phyloP scores from a whole-genome alignment of 2,329 filamentous ascomycete genomes.

The Parastagonospora nodorum region DNA sequence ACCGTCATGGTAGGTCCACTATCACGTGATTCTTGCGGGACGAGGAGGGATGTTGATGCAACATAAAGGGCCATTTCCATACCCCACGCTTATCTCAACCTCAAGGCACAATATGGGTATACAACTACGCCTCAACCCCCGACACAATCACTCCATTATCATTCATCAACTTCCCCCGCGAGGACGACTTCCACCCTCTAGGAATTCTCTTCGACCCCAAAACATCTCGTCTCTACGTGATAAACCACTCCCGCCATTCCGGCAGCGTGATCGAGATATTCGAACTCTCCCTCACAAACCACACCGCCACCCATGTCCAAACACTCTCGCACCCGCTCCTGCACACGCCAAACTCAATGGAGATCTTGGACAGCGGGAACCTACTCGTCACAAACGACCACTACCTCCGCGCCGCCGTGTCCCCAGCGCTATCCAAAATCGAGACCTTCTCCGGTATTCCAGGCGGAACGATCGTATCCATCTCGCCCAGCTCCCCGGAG shows the following conservation, averaged over 20 bases:
- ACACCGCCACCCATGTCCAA: conserved; percentile 32
- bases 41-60: too few relatives aligned
- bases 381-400: conserved; percentile 53
- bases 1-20: conserved; percentile 50
- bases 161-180: conserved; percentile 28
- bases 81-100: conserved; percentile 12
- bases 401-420: conserved; percentile 35
- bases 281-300: conserved; percentile 26
- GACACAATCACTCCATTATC: conserved; percentile 23
- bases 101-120: conserved; percentile 45
- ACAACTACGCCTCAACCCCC: conserved; percentile 40
- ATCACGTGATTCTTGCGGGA: background rate
- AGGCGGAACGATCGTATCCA: conserved; percentile 44
- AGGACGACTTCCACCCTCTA: conserved; percentile 49
- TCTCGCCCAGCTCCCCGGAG: conserved; percentile 27
- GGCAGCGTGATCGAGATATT: conserved; percentile 42
- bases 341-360: conserved; percentile 49
- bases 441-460: conserved; percentile 48
- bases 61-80: conserved; percentile 36
- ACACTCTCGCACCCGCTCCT: conserved; percentile 41
- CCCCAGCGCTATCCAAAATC: conserved; percentile 35
- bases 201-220: conserved; percentile 46
- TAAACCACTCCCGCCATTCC: conserved; percentile 44
- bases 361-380: conserved; percentile 36
- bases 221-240: conserved; percentile 46